Conservation (phyloP, 2,329 filamentous ascomycete species). For the Fusarium fracticaudum region DNA sequence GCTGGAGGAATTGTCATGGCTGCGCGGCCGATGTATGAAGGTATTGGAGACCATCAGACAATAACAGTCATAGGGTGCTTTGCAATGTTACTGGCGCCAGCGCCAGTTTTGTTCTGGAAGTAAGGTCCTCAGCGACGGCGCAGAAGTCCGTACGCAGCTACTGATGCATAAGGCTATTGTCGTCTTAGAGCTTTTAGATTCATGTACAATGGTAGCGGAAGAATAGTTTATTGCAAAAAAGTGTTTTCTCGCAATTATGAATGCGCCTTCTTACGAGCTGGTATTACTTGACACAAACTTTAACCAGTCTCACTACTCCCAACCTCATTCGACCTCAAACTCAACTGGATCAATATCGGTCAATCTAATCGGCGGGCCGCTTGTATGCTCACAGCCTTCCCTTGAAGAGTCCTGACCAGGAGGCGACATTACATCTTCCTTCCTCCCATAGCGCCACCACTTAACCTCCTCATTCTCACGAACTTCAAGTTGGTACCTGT, state of each 20-base stretch:
- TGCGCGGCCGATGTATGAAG: conserved; percentile 50
- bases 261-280: accelerated
- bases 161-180: neutral
- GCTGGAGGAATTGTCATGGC: conserved; percentile 53
- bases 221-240: accelerated
- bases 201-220: neutral
- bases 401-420: accelerated
- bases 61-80: conserved; percentile 52
- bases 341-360: neutral
- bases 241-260: accelerated
- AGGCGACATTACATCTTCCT: neutral
- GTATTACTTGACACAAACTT: accelerated
- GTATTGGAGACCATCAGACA: conserved; percentile 53
- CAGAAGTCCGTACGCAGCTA: conserved; percentile 3
- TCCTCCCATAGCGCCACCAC: neutral
- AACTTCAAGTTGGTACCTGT: neutral
- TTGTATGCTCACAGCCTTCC: neutral
- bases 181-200: neutral
- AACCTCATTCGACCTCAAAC: neutral
- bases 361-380: neutral
- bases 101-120: conserved; percentile 49
- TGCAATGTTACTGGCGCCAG: conserved; percentile 45
- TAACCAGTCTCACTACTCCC: neutral
- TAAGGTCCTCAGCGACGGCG: conserved; percentile 34
- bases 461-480: neutral